Percentiles rank a stretch among this genome's conserved stretches.
phyloP scores from a whole-genome alignment of 2,329 filamentous ascomycete species.

The Calycina herbarum region DNA sequence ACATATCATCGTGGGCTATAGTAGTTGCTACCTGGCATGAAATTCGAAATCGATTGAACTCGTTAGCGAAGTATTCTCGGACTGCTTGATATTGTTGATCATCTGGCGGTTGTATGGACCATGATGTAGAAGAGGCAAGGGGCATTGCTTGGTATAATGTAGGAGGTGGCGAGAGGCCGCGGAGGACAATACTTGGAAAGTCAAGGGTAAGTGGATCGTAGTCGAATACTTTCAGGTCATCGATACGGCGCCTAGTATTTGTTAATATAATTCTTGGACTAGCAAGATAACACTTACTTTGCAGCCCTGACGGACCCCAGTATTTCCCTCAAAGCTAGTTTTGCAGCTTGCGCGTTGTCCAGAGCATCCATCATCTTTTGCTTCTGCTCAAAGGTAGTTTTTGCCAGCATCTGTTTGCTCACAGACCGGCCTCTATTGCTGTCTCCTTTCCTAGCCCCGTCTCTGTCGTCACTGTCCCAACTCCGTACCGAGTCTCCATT shows the following conservation, averaged over 20 bases:
- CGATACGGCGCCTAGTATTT: constrained; percentile 51
- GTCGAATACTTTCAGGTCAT: constrained; percentile 63
- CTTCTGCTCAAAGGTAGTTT: constrained; percentile 59
- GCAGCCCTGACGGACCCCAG: constrained; percentile 80
- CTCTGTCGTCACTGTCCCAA: constrained; percentile 39
- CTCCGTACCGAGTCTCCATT: constrained; percentile 46
- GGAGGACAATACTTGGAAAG: constrained; percentile 81
- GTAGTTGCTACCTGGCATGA: constrained; percentile 53
- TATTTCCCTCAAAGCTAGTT: constrained; percentile 81
- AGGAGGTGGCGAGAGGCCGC: constrained; percentile 75
- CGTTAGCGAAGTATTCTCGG: constrained; percentile 62
- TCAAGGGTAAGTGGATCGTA: constrained; percentile 85
- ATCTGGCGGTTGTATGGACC: constrained; percentile 76
- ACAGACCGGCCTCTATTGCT: constrained; percentile 40
- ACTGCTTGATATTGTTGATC: constrained; percentile 74
- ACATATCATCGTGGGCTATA: constrained; percentile 49
- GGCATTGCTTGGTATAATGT: constrained; percentile 78
- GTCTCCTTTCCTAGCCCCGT: constrained; percentile 35
- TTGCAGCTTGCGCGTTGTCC: constrained; percentile 80
- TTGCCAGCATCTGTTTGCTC: constrained; percentile 52
- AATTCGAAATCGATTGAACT: constrained; percentile 66
- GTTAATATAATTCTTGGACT: constrained; percentile 16
- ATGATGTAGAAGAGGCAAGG: constrained; percentile 74
- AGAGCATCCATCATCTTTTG: constrained; percentile 66
- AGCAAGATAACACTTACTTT: constrained; percentile 56